Evolutionary conservation across 768 basidiomycete species (phyloP).

Genomic region (Serendipita vermifera): DNA sequence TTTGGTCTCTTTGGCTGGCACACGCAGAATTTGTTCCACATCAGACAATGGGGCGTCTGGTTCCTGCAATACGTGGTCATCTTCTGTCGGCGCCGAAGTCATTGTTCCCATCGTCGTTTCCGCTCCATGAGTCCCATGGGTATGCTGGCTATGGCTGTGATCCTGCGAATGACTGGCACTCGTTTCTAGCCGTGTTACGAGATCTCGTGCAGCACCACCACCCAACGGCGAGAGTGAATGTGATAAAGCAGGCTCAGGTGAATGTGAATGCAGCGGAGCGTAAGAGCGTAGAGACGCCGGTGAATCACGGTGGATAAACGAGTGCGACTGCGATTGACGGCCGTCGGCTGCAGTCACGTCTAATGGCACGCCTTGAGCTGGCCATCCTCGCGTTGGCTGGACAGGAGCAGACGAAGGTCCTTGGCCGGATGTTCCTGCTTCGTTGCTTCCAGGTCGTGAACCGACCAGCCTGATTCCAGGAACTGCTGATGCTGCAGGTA

Average conservation of each 20-base stretch:
- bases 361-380: neutral
- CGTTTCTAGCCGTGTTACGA: neutral
- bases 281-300: too few relatives aligned
- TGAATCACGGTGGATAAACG: constrained; percentile 3
- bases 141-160: constrained; percentile 7
- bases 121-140: neutral
- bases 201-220: neutral
- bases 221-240: neutral
- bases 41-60: constrained; percentile 6
- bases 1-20: neutral
- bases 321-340: neutral
- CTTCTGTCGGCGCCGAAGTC: neutral
- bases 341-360: neutral
- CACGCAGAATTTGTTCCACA: neutral
- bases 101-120: constrained; percentile 3
- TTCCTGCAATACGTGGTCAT: neutral
- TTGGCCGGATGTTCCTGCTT: neutral
- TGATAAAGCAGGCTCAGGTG: neutral
- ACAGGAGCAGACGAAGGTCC: neutral
- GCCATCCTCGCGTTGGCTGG: neutral
- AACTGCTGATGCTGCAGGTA: too few relatives aligned
- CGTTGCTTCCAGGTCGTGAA: neutral
- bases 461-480: too few relatives aligned
- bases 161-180: too few relatives aligned
- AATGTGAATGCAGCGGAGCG: neutral